These are phyloP conservation scores for Pleurotus cornucopiae DNA, from an alignment of 768 basidiomycete genomes.

Conservation along the genomic window DNA sequence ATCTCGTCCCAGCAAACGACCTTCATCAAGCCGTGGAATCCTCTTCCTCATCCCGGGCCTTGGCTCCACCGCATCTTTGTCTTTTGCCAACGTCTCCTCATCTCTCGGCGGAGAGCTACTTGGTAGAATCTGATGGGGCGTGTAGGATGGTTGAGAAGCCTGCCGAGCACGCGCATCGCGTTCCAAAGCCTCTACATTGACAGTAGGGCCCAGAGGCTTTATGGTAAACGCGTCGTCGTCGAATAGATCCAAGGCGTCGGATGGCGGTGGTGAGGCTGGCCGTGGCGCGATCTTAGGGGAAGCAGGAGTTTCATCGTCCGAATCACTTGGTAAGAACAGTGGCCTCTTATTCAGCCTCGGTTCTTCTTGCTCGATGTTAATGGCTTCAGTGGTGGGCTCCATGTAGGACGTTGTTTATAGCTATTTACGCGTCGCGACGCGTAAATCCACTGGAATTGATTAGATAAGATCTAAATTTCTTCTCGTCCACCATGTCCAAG, in stretches of 20 bases:
- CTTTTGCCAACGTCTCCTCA: constrained; percentile 20
- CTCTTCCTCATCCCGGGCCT: constrained; percentile 30
- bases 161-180: constrained; percentile 51
- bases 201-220: constrained; percentile 42
- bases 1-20: constrained; percentile 60
- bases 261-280: not conserved
- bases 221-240: constrained; percentile 34
- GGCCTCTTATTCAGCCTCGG: constrained; percentile 20
- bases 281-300: constrained; percentile 11
- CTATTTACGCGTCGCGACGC: constrained; percentile 8
- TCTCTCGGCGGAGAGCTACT: constrained; percentile 48
- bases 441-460: not conserved
- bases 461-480: constrained; percentile 5
- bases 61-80: constrained; percentile 33
- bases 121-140: constrained; percentile 28
- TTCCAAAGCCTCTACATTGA: constrained; percentile 51
- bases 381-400: constrained; percentile 34
- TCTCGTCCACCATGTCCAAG: constrained; percentile 3
- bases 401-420: constrained; percentile 49
- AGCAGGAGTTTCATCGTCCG: constrained; percentile 45
- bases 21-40: constrained; percentile 68
- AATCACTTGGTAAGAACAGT: constrained; percentile 56
- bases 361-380: constrained; percentile 13
- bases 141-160: constrained; percentile 44
- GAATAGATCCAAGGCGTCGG: not conserved